Percentiles rank a stretch among this genome's conserved stretches.
phyloP scores from a whole-genome alignment of 108 stramenopile species.

The Conticribra weissflogii region DNA sequence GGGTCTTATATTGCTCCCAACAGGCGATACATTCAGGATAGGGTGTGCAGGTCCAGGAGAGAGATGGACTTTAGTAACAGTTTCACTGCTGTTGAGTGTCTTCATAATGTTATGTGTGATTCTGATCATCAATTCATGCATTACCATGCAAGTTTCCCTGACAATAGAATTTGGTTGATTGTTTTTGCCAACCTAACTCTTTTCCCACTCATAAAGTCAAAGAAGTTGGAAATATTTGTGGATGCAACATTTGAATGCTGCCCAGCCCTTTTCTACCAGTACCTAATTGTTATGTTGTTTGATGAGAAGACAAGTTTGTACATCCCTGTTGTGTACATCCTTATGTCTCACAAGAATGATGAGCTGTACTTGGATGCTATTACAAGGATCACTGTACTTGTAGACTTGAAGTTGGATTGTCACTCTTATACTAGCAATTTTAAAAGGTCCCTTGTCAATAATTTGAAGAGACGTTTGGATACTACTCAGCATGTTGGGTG shows the following conservation, averaged over 20 bases:
- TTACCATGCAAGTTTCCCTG: no score
- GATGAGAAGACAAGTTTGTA: slow-evolving; percentile 4
- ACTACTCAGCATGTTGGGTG: slow-evolving; percentile 17
- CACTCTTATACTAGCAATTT: slow-evolving; percentile 25
- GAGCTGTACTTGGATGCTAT: slow-evolving; percentile 9
- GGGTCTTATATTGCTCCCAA: no score
- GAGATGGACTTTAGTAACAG: no score
- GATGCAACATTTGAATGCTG: slow-evolving; percentile 21
- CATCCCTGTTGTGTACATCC: slow-evolving; percentile 21
- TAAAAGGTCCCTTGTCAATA: slow-evolving; percentile 14
- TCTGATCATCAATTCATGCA: no score
- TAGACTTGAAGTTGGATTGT: slow-evolving; percentile 4
- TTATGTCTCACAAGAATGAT: slow-evolving; percentile 20
- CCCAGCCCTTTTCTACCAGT: slow-evolving; percentile 22
- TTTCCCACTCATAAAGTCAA: neutral
- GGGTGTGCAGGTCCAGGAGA: no score
- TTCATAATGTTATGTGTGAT: no score
- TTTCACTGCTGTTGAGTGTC: no score
- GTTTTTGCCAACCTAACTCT: slow-evolving; percentile 18
- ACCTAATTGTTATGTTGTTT: slow-evolving; percentile 18
- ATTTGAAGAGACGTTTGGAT: neutral
- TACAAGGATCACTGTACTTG: neutral
- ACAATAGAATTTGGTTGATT: slow-evolving; percentile 4
- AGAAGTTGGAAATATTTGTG: slow-evolving; percentile 8
- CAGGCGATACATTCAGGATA: no score